Percentiles rank a stretch among this genome's conserved stretches.
Evolutionary conservation across 768 basidiomycete genomes (phyloP).

Genomic region (Chalciporus piperatus): DNA sequence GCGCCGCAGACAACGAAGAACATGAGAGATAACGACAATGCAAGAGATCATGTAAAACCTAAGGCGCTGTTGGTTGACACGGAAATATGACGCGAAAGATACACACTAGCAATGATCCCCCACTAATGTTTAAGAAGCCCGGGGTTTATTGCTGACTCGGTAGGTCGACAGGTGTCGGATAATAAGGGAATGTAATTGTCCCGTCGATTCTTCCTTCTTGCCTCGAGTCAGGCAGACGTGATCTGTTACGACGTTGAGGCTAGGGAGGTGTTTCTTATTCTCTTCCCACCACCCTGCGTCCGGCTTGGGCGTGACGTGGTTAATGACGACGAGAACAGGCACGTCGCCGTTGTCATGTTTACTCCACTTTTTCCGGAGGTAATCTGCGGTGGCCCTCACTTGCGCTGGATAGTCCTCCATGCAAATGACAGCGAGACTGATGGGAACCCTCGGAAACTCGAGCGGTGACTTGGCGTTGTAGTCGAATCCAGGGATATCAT

Average conservation of each 20-base stretch:
- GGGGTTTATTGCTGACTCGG: not conserved
- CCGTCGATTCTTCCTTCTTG: constrained; percentile 18
- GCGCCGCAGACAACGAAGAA: too few species aligned
- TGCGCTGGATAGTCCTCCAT: constrained; percentile 20
- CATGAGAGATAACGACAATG: too few species aligned
- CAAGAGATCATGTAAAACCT: too few species aligned
- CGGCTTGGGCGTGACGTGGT: constrained; percentile 18
- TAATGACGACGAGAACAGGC: constrained; percentile 21
- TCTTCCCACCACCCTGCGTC: constrained; percentile 22
- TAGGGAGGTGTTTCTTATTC: constrained; percentile 20
- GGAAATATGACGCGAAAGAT: too few species aligned
- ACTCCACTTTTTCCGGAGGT: constrained; percentile 15
- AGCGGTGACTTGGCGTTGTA: constrained; percentile 17
- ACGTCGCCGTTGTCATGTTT: constrained; percentile 15
- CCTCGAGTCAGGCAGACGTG: constrained; percentile 19
- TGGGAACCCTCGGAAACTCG: constrained; percentile 18
- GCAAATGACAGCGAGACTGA: constrained; percentile 23
- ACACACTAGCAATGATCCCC: not conserved
- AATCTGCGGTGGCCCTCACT: constrained; percentile 19
- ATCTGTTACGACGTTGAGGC: constrained; percentile 10
- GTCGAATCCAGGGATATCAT: constrained; percentile 24
- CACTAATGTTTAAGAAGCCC: not conserved
- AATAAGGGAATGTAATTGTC: constrained; percentile 14
- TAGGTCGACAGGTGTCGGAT: constrained; percentile 13
- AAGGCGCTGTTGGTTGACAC: too few species aligned